Evolutionary conservation across 2,329 filamentous ascomycete genomes (phyloP), one percentile per base, ranked within the genome.

Genomic region (Penicillium paneum): DNA sequence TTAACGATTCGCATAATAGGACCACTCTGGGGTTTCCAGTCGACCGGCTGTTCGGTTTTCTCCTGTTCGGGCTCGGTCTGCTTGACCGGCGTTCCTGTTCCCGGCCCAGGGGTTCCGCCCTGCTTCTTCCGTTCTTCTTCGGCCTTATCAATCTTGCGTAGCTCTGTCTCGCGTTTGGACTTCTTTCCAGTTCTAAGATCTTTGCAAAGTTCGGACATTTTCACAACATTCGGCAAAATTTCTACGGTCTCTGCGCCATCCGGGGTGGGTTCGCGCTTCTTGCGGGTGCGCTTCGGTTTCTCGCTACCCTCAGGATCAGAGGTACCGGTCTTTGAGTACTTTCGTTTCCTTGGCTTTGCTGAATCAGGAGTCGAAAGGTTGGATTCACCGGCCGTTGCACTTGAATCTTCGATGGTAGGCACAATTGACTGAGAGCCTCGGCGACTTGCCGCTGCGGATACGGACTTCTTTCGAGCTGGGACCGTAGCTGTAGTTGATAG

Each of bases 131-230:
- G 67, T 54, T 74, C 76, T 31, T 81, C 76, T 54, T 83, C 82
- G 2, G 73, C 77, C 74, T 80, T 78, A 60, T 87, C 80, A 52
- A 85, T 78, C 51, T 77, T 76, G 8, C 79, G 79, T 71, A 87
- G 76, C 58, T 81, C 78, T 49, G 75, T 79, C 61, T 86, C 84
- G 6, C 79, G 77, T 55, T 79, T 77, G 0, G 84, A 86, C 36
- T 79, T 78, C 59, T 78, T 82, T 42, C 84, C 84, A 0, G 76
- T 76, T n/a, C 75, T 72, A 34, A 77, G 69, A 59, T 82, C 81
- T 48, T 76, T 78, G 60, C 78, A 81, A 2, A 87, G 69, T 42
- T 83, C 79, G 31, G 75, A 78, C 83, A 87, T 86, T 49, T 78
- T 83, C 3, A 82, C 74, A 19, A 75, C 71, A 12, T 77, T 74